phyloP scores from a whole-genome alignment of 1,284 basidiomycete genomes.

The Pseudozyma hubeiensis region DNA sequence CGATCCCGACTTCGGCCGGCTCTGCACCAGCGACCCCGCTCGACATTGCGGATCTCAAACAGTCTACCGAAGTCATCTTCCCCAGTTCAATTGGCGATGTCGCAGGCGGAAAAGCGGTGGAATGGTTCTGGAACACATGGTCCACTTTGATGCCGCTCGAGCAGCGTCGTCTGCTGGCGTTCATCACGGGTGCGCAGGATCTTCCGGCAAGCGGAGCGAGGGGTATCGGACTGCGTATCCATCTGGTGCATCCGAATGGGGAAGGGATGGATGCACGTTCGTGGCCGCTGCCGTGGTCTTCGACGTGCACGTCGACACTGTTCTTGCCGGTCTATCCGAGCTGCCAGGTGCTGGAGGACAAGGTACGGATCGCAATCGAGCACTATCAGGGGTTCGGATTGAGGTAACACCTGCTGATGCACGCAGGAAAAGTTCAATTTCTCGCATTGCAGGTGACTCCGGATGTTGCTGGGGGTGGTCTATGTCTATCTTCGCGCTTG shows the following conservation, averaged over 20 bases:
- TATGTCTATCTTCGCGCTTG: constrained; percentile 35
- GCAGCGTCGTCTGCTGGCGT: constrained; percentile 54
- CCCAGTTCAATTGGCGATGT: neutral
- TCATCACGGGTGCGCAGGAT: constrained; percentile 57
- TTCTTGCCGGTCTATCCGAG: constrained; percentile 50
- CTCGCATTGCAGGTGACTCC: neutral
- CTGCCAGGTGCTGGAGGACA: constrained; percentile 21
- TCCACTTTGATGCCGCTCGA: constrained; percentile 7
- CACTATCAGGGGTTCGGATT: constrained; percentile 58
- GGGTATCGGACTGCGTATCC: constrained; percentile 49
- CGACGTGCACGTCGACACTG: constrained; percentile 57
- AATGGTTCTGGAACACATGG: constrained; percentile 53
- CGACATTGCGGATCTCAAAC: constrained; percentile 40
- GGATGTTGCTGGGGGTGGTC: neutral
- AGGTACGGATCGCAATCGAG: constrained; percentile 48
- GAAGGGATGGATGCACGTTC: constrained; percentile 4
- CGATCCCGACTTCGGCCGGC: constrained; percentile 13
- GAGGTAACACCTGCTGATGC: constrained; percentile 9
- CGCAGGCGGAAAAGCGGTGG: neutral
- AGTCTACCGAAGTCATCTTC: constrained; percentile 27
- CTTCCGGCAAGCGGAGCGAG: constrained; percentile 47
- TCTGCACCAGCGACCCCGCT: constrained; percentile 13
- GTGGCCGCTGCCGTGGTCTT: constrained; percentile 56
- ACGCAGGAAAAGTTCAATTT: neutral
- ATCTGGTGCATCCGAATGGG: constrained; percentile 28